These are phyloP conservation scores for Diaporthe helianthi DNA, from an alignment of 2,329 filamentous ascomycete genomes.

Conservation along the genomic window DNA sequence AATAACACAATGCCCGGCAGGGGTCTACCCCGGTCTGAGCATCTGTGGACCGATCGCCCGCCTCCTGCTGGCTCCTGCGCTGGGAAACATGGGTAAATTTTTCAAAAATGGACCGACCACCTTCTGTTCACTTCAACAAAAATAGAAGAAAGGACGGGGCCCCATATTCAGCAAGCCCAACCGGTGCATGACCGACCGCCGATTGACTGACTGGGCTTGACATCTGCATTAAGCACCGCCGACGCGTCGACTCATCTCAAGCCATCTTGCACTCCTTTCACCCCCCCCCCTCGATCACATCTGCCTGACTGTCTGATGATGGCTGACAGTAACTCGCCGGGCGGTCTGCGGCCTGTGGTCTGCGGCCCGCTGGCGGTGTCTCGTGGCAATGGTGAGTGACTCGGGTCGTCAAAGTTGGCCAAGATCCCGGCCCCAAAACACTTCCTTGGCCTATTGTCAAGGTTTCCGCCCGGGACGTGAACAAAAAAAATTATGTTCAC, in stretches of 20 bases:
- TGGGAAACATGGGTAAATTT: constrained; percentile 18
- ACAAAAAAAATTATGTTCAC: constrained; percentile 16
- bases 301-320: not conserved
- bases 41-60: constrained; percentile 15
- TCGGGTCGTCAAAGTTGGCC: constrained; percentile 2
- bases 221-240: constrained; percentile 19
- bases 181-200: constrained; percentile 9
- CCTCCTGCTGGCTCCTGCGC: constrained; percentile 23
- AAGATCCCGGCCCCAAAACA: not conserved
- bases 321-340: not conserved
- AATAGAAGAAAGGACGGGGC: constrained; percentile 22
- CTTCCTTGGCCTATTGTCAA: not conserved
- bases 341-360: not conserved
- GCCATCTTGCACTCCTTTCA: constrained; percentile 17
- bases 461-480: constrained; percentile 1
- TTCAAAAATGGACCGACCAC: constrained; percentile 17
- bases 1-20: not conserved
- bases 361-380: not conserved
- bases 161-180: constrained; percentile 14
- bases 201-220: constrained; percentile 4
- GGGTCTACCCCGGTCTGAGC: constrained; percentile 12
- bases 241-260: constrained; percentile 23
- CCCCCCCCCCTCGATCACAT: not conserved
- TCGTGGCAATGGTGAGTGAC: not conserved
- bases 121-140: constrained; percentile 15